Evolutionary conservation across 768 basidiomycete genomes (phyloP).

Genomic region (Suillus occidentalis): DNA sequence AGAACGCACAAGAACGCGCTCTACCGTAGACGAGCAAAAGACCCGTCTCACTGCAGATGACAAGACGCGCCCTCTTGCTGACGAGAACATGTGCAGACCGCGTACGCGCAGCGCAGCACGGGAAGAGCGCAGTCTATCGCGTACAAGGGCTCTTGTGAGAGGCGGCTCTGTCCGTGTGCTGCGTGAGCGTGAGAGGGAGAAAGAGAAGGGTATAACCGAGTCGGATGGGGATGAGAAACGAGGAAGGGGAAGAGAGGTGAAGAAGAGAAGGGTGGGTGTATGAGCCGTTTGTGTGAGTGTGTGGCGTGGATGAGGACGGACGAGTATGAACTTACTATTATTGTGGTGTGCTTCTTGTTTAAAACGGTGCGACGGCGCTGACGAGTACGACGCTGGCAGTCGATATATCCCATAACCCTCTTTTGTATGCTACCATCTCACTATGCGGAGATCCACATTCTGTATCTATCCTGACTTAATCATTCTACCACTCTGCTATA

Average conservation of each 20-base stretch:
- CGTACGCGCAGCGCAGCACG: slow-evolving; percentile 6
- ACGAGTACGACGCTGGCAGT: neutral
- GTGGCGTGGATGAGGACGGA: neutral
- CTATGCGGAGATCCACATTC: neutral
- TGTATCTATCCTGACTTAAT: neutral
- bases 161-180: neutral
- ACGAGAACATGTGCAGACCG: slow-evolving; percentile 24
- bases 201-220: slow-evolving; percentile 11
- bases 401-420: neutral
- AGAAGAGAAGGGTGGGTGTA: slow-evolving; percentile 30
- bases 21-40: slow-evolving; percentile 24
- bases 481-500: neutral
- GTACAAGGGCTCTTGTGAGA: neutral
- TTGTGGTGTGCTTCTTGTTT: neutral
- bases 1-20: slow-evolving; percentile 15
- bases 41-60: slow-evolving; percentile 20
- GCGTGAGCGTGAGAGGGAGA: slow-evolving; percentile 10
- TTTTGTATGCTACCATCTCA: neutral
- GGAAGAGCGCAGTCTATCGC: slow-evolving; percentile 5
- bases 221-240: slow-evolving; percentile 11
- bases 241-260: slow-evolving; percentile 23
- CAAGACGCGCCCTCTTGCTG: slow-evolving; percentile 19
- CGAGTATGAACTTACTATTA: neutral
- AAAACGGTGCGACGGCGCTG: neutral
- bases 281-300: neutral